A percentile compares a stretch with the other conserved stretches of the same genome.
These are phyloP conservation scores for Luffa acutangula DNA, from an alignment of 306 rosid species.

Conservation along the genomic window DNA sequence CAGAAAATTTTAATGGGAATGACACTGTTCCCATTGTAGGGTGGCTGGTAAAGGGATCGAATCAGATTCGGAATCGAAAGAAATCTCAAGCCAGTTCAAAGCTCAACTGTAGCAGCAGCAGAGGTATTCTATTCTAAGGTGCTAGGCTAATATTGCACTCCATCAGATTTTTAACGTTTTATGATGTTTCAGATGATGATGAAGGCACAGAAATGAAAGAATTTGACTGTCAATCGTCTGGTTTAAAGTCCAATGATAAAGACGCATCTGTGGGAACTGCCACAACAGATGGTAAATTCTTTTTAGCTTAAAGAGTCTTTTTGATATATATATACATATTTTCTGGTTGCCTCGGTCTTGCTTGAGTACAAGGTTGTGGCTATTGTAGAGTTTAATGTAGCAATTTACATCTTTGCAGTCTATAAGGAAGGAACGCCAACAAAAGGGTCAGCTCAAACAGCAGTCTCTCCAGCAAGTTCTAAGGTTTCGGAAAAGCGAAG, in stretches of 20 bases:
- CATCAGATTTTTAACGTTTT: neutral
- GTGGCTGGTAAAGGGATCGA: neutral
- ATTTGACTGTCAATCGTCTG: neutral
- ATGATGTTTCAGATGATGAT: neutral
- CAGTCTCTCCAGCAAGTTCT: neutral
- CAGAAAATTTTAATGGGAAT: neutral
- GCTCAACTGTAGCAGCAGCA: neutral
- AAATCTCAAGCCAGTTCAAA: neutral
- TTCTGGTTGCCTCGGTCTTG: neutral
- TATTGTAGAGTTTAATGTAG: neutral
- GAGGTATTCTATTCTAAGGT: neutral
- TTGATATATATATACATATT: neutral
- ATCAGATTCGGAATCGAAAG: neutral
- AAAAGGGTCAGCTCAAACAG: neutral
- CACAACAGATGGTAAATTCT: neutral
- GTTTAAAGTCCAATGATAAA: neutral
- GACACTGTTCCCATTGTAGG: neutral
- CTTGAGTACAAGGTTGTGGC: neutral
- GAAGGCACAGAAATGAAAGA: neutral
- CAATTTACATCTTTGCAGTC: neutral
- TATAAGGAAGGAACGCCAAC: neutral
- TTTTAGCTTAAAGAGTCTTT: neutral
- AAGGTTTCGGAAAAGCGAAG: neutral
- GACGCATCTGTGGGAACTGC: neutral
- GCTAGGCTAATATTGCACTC: neutral